A percentile compares a stretch with the other conserved stretches of the same genome.
Evolutionary conservation across 805 yeast species (phyloP).

Genomic region (Hanseniaspora clermontiae): DNA sequence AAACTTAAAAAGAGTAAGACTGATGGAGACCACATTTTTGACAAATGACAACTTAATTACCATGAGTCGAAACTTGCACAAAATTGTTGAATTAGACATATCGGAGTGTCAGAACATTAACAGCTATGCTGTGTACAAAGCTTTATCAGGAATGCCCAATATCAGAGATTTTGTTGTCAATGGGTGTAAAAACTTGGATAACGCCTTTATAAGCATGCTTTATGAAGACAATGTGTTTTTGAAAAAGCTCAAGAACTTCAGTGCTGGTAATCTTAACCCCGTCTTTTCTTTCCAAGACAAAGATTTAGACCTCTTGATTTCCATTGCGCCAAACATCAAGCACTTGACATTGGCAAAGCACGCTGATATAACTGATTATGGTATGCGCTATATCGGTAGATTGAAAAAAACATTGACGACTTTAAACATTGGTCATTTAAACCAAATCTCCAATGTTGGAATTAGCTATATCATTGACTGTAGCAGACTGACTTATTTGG

Average conservation of each 20-base stretch:
- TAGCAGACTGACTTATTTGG: conserved; percentile 1
- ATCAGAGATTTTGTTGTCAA: conserved; percentile 8
- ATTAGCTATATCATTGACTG: background rate
- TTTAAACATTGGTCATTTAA: conserved; percentile 7
- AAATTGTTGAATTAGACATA: conserved; percentile 9
- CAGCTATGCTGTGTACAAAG: conserved; percentile 1
- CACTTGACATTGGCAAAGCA: conserved; percentile 5
- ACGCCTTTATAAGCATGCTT: background rate
- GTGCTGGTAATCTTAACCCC: background rate
- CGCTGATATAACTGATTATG: background rate
- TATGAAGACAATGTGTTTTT: background rate
- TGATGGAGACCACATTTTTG: background rate
- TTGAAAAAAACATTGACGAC: conserved; percentile 1
- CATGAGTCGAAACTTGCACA: background rate
- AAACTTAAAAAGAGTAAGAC: conserved; percentile 5
- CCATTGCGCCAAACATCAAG: conserved; percentile 4
- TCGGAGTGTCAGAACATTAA: conserved; percentile 1
- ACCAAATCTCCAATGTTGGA: background rate
- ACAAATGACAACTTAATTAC: background rate
- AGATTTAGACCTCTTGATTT: background rate
- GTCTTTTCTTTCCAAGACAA: background rate
- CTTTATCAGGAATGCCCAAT: background rate
- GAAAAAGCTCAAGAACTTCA: conserved; percentile 3
- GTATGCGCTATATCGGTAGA: background rate
- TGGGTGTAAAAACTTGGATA: conserved; percentile 10